Evolutionary conservation across 305 asterid species (phyloP).

Genomic region (Fraxinus floribunda): DNA sequence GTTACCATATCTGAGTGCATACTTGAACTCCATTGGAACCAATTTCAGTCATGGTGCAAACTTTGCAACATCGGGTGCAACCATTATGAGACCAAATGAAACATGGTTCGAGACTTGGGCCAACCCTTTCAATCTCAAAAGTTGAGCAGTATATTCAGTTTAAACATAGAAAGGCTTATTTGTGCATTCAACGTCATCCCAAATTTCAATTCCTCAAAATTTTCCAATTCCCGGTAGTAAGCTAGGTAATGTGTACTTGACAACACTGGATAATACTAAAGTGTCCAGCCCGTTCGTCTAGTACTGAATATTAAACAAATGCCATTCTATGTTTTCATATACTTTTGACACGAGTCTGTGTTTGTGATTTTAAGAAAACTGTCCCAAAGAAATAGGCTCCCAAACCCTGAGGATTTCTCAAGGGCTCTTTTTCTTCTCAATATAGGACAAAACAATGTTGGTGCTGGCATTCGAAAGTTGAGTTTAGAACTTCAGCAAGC

Average conservation of each 20-base stretch:
- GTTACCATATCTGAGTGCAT: conserved; percentile 59
- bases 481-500: conserved; percentile 36
- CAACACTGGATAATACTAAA: neutral
- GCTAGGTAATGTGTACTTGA: neutral
- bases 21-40: conserved; percentile 65
- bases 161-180: conserved; percentile 39
- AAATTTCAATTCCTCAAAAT: neutral
- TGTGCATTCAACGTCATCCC: conserved; percentile 36
- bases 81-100: conserved; percentile 42
- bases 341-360: neutral
- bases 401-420: conserved; percentile 46
- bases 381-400: conserved; percentile 35
- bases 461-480: conserved; percentile 37
- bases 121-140: conserved; percentile 66
- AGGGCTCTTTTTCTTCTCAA: conserved; percentile 58
- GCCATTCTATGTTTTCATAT: neutral
- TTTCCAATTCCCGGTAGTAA: neutral
- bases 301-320: neutral
- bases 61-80: conserved; percentile 79
- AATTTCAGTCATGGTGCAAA: conserved; percentile 50
- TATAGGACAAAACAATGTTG: conserved; percentile 75
- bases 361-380: conserved; percentile 19
- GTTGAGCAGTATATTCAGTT: conserved; percentile 57
- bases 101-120: conserved; percentile 52
- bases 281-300: neutral